Evolutionary conservation across 768 basidiomycete species (phyloP), one percentile per base, ranked within the genome.

Genomic region (Rhizopogon roseolus): DNA sequence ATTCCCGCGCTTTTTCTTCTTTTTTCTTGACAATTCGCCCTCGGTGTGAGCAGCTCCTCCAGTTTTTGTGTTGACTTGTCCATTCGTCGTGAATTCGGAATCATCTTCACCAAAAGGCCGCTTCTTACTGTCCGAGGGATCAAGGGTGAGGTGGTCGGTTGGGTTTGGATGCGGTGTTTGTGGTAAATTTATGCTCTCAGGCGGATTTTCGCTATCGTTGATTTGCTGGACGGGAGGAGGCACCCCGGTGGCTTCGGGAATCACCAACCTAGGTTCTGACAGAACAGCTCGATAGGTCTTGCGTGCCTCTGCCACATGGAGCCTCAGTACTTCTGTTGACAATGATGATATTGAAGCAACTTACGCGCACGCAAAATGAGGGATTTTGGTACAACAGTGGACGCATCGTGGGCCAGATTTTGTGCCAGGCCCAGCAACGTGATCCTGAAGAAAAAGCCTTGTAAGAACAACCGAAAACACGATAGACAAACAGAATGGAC

Each of bases 251-350:
- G 52, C 27, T 39, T 50, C 40, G 2, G 85, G 85, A 1, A 90
- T 66, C 10, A 92, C 76, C 9, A 90, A 65, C 44, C 66, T 80
- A 0, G 90, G 88, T 62, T 89, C 87, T 3, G 90, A 91, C 19
- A 93, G 71, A 1, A 92, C 79, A 0, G 90, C 86, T 5, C 90
- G 81, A 61, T 88, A 91, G 5, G 89, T 91, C 63, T 81, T 82
- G 32, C 91, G 86, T 1, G 90, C 89, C 71, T 89, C 91, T 92
- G 60, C 19, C 41, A 42, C 19, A 49, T 50, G 22, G 29, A 41
- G 34, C 39, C 10, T 19, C 16, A 44, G 19, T 40, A 46, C 22
- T 34, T 14, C 16, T 14, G 37, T 14, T 3, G 34, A 50, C 5
- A 38, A 25, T 29, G 6, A 36, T 41, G 48, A 17, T 11, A 45